Conservation (phyloP, 805 yeast species). For the Yarrowia alimentaria region DNA sequence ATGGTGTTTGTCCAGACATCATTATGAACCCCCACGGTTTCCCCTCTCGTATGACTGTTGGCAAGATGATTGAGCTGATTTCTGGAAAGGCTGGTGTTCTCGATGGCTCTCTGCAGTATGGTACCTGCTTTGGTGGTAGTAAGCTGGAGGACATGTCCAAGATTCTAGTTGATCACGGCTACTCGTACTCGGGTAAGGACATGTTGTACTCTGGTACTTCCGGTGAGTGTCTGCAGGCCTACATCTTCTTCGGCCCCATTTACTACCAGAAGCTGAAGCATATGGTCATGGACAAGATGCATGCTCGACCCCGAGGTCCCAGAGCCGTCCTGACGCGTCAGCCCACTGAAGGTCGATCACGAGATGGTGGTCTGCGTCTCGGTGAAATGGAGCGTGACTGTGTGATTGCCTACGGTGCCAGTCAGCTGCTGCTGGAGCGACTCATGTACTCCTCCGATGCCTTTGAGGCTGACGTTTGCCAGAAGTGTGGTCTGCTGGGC, state of each 20-base stretch:
- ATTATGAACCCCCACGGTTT: slow-evolving; percentile 99
- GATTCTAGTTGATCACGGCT: slow-evolving; percentile 86
- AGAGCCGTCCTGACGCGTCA: slow-evolving; percentile 97
- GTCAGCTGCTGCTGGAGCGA: slow-evolving; percentile 88
- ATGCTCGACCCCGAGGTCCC: slow-evolving; percentile 99
- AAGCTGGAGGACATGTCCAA: slow-evolving; percentile 91
- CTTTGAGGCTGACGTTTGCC: slow-evolving; percentile 94
- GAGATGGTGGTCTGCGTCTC: slow-evolving; percentile 98
- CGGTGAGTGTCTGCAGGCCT: slow-evolving; percentile 95
- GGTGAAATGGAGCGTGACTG: slow-evolving; percentile 99
- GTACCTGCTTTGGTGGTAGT: slow-evolving; percentile 99
- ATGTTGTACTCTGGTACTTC: slow-evolving; percentile 97
- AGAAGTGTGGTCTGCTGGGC: slow-evolving; percentile 94
- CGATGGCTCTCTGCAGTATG: slow-evolving; percentile 87
- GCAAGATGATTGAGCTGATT: slow-evolving; percentile 94
- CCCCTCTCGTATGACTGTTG: slow-evolving; percentile 99
- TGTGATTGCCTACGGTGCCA: slow-evolving; percentile 98
- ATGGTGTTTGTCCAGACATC: slow-evolving; percentile 90
- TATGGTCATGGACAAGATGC: slow-evolving; percentile 99
- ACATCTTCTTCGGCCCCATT: slow-evolving; percentile 97
- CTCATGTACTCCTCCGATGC: slow-evolving; percentile 97
- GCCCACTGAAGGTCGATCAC: slow-evolving; percentile 97
- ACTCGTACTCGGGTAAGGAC: slow-evolving; percentile 93
- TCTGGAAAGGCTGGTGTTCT: slow-evolving; percentile 98
- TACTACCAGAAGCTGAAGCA: slow-evolving; percentile 97